These are phyloP conservation scores for Myriosclerotinia curreyana DNA, from an alignment of 2,329 filamentous ascomycete genomes.

Conservation along the genomic window DNA sequence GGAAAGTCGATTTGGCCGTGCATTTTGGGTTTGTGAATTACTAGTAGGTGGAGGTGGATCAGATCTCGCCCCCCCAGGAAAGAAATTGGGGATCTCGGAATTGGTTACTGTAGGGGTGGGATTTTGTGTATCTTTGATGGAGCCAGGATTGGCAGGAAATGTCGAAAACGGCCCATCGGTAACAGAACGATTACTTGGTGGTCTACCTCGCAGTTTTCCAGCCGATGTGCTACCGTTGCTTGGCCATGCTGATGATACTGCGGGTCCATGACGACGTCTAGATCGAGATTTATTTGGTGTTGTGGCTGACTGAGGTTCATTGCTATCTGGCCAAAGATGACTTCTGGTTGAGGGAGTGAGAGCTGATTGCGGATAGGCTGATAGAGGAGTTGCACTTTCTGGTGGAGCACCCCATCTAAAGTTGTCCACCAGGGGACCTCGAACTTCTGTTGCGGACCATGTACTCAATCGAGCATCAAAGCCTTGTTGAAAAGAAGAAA, in stretches of 20 bases:
- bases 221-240: conserved; percentile 58
- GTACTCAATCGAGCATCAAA: conserved; percentile 33
- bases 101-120: conserved; percentile 46
- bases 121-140: conserved; percentile 44
- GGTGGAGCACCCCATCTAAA: conserved; percentile 43
- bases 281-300: conserved; percentile 59
- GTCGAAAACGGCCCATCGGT: conserved; percentile 67
- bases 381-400: conserved; percentile 58
- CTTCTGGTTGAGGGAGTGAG: conserved; percentile 61
- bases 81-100: conserved; percentile 41
- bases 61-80: conserved; percentile 31
- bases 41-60: conserved; percentile 27
- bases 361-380: conserved; percentile 74
- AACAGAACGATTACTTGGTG: conserved; percentile 67
- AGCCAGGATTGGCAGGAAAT: conserved; percentile 59
- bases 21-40: conserved; percentile 27
- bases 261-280: conserved; percentile 71
- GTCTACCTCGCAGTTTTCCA: conserved; percentile 74
- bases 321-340: conserved; percentile 43
- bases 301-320: conserved; percentile 71
- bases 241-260: conserved; percentile 88
- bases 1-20: conserved; percentile 52
- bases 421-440: conserved; percentile 34
- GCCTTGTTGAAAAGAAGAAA: conserved; percentile 31
- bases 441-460: conserved; percentile 37